Evolutionary conservation across 768 basidiomycete species (phyloP).

Genomic region (Postia placenta): DNA sequence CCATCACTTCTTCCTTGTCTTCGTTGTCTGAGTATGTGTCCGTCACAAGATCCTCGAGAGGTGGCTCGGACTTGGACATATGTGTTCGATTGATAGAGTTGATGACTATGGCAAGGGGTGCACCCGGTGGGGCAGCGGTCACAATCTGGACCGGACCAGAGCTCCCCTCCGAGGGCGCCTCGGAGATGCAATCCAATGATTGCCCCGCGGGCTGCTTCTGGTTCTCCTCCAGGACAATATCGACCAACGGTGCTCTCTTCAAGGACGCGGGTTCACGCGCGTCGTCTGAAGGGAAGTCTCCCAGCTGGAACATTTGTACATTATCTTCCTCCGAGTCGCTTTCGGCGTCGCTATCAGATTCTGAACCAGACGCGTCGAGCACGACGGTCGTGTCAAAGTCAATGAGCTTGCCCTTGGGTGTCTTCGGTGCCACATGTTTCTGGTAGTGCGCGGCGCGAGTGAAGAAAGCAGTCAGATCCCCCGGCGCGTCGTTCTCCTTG

Average conservation of each 20-base stretch:
- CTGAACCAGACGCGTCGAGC: conserved; percentile 1
- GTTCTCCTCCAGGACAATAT: conserved; percentile 15
- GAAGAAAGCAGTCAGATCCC: conserved; percentile 26
- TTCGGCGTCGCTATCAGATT: background rate
- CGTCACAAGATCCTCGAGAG: background rate
- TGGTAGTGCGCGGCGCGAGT: conserved; percentile 20
- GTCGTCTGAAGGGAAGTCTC: background rate
- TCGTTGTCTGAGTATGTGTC: background rate
- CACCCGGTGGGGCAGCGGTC: conserved; percentile 14
- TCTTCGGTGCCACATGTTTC: conserved; percentile 13
- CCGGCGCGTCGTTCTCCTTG: conserved; percentile 27
- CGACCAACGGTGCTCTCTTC: conserved; percentile 16
- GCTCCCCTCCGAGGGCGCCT: background rate
- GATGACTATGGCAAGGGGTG: conserved; percentile 25
- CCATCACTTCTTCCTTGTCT: background rate
- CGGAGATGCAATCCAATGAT: background rate
- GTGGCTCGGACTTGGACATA: conserved; percentile 5
- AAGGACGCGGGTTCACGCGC: background rate
- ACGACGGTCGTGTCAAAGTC: conserved; percentile 21
- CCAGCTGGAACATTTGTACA: too few relatives aligned
- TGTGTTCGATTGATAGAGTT: conserved; percentile 23
- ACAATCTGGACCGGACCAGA: conserved; percentile 1
- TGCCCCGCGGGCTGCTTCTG: conserved; percentile 7
- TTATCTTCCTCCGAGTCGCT: background rate
- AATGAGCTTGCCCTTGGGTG: conserved; percentile 25